phyloP scores from a whole-genome alignment of 352 stramenopile genomes.

The Thraustotheca clavata region DNA sequence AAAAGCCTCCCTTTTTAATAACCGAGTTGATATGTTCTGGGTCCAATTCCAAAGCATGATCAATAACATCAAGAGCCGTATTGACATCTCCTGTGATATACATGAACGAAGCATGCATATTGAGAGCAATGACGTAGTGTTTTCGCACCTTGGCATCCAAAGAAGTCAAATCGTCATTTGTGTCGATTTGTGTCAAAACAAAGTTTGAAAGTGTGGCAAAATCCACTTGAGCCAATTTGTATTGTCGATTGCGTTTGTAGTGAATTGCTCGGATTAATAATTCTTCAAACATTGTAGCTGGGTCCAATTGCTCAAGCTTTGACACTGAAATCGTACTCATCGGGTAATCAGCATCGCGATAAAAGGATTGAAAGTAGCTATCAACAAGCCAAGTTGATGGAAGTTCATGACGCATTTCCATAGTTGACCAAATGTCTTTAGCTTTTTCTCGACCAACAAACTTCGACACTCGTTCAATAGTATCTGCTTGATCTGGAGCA shows the following conservation, averaged over 20 bases:
- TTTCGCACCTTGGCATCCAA: slow-evolving; percentile 34
- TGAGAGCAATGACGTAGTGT: slow-evolving; percentile 33
- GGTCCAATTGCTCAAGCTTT: slow-evolving; percentile 36
- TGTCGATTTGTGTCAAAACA: slow-evolving; percentile 20
- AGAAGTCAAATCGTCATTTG: slow-evolving; percentile 30
- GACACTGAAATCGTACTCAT: slow-evolving; percentile 37
- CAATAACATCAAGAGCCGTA: slow-evolving; percentile 54
- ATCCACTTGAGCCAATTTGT: slow-evolving; percentile 39
- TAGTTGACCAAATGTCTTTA: slow-evolving; percentile 56
- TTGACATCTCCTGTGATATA: slow-evolving; percentile 75
- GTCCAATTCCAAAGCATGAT: slow-evolving; percentile 43
- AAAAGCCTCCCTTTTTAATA: slow-evolving; percentile 68
- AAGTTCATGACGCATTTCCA: slow-evolving; percentile 65
- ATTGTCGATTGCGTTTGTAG: slow-evolving; percentile 52
- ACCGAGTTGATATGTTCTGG: slow-evolving; percentile 26
- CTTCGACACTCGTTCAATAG: slow-evolving; percentile 65
- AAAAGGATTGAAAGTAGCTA: slow-evolving; percentile 82
- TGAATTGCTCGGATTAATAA: slow-evolving; percentile 60
- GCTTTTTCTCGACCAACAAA: slow-evolving; percentile 51
- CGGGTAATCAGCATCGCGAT: slow-evolving; percentile 61
- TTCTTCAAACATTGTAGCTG: slow-evolving; percentile 38
- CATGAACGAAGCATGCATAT: slow-evolving; percentile 70
- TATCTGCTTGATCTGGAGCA: slow-evolving; percentile 51
- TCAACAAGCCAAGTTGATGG: slow-evolving; percentile 68
- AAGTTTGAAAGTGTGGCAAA: slow-evolving; percentile 3